These are phyloP conservation scores for Royoungia palumana DNA, from an alignment of 768 basidiomycete genomes.

Conservation along the genomic window DNA sequence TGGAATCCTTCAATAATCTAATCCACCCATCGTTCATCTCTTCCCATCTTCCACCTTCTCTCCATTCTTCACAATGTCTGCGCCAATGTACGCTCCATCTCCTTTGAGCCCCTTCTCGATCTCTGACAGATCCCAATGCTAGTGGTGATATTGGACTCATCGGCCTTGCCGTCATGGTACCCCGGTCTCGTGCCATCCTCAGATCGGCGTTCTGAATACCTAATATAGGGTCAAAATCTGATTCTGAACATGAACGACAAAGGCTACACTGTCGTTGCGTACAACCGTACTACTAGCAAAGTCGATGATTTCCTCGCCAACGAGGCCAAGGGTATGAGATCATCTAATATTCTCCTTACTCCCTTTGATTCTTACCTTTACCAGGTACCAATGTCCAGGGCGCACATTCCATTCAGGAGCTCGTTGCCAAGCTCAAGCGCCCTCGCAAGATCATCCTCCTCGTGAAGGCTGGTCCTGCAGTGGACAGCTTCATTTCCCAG, in stretches of 20 bases:
- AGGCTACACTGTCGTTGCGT: conserved; percentile 95
- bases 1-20: conserved; percentile 16
- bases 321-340: conserved; percentile 87
- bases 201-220: conserved; percentile 7
- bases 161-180: conserved; percentile 97
- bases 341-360: conserved; percentile 24
- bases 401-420: conserved; percentile 90
- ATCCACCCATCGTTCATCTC: conserved; percentile 29
- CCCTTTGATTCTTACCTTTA: conserved; percentile 17
- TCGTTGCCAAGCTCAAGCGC: conserved; percentile 85
- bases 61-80: conserved; percentile 39
- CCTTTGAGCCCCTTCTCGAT: conserved; percentile 1
- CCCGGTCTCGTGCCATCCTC: conserved; percentile 20
- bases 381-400: conserved; percentile 93
- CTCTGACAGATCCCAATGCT: conserved; percentile 20
- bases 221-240: conserved; percentile 83
- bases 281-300: conserved; percentile 95
- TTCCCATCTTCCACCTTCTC: conserved; percentile 32
- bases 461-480: conserved; percentile 96
- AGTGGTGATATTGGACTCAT: conserved; percentile 98
- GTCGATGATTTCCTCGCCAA: conserved; percentile 94
- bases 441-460: conserved; percentile 98
- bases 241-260: conserved; percentile 99
- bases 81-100: conserved; percentile 46
- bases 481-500: conserved; percentile 92